Conservation (phyloP, 768 basidiomycete genomes). For the Xerocomus potaroensis region DNA sequence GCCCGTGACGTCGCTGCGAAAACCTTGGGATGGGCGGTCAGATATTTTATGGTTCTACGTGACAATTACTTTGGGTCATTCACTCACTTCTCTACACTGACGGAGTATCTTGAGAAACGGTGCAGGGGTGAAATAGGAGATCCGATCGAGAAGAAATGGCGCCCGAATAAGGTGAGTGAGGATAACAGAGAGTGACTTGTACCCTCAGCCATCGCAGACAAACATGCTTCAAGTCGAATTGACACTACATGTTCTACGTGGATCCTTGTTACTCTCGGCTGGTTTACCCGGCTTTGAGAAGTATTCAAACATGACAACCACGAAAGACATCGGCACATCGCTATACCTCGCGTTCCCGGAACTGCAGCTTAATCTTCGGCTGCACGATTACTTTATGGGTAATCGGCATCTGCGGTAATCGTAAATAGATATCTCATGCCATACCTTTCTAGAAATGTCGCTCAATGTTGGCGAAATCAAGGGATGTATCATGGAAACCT, state of each 20-base stretch:
- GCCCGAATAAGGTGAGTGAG: slow-evolving; percentile 63
- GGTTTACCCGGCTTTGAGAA: slow-evolving; percentile 61
- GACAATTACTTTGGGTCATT: slow-evolving; percentile 96
- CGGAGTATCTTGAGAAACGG: slow-evolving; percentile 77
- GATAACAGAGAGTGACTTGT: not conserved
- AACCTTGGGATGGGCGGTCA: slow-evolving; percentile 80
- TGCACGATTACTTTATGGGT: slow-evolving; percentile 92
- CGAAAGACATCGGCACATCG: slow-evolving; percentile 48
- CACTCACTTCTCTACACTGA: slow-evolving; percentile 86
- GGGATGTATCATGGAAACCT: slow-evolving; percentile 46
- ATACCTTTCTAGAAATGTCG: slow-evolving; percentile 68
- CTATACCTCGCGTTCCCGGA: slow-evolving; percentile 58
- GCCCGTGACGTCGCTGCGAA: slow-evolving; percentile 55
- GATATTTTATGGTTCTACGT: slow-evolving; percentile 81
- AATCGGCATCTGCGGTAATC: slow-evolving; percentile 12
- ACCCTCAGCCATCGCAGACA: slow-evolving; percentile 44
- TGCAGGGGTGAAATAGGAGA: slow-evolving; percentile 65
- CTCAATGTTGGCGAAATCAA: slow-evolving; percentile 64
- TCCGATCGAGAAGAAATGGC: slow-evolving; percentile 74
- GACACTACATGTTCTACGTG: slow-evolving; percentile 46
- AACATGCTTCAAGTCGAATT: slow-evolving; percentile 81
- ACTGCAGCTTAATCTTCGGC: slow-evolving; percentile 69
- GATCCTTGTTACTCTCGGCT: slow-evolving; percentile 59
- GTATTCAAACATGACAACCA: slow-evolving; percentile 11
- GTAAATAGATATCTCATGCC: slow-evolving; percentile 7